Conservation (phyloP, 306 rosid genomes). For the Biancaea sappan region DNA sequence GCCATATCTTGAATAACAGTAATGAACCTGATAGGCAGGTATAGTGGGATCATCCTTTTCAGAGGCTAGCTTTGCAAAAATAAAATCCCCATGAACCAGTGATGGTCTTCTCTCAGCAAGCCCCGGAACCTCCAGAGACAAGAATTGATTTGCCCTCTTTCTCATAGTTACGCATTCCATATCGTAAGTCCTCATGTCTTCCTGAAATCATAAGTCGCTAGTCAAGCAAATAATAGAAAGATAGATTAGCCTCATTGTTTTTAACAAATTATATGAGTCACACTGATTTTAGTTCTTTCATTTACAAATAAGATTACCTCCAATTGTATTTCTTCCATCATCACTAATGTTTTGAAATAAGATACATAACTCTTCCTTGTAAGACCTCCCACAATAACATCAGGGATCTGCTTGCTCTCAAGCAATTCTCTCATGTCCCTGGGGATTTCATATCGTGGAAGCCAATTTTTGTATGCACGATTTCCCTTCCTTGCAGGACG, state of each 20-base stretch:
- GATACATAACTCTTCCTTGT: constrained; percentile 44
- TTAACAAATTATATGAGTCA: neutral
- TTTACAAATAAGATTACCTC: constrained; percentile 59
- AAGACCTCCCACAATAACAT: constrained; percentile 62
- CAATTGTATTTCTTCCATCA: constrained; percentile 87
- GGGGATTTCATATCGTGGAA: constrained; percentile 75
- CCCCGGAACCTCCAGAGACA: constrained; percentile 86
- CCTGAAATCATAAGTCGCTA: constrained; percentile 52
- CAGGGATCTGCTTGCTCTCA: constrained; percentile 57
- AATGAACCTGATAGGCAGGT: constrained; percentile 60
- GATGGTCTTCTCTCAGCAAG: constrained; percentile 97
- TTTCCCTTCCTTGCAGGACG: constrained; percentile 47
- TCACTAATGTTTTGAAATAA: constrained; percentile 63
- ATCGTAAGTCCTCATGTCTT: constrained; percentile 77
- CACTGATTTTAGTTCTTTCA: constrained; percentile 2
- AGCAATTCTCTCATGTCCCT: constrained; percentile 52
- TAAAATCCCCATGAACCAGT: constrained; percentile 79
- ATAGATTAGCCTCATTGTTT: constrained; percentile 5
- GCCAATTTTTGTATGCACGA: constrained; percentile 50
- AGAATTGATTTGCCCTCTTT: constrained; percentile 45
- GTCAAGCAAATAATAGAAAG: constrained; percentile 32
- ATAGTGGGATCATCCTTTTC: constrained; percentile 26
- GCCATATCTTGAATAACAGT: constrained; percentile 22
- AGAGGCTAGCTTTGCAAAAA: constrained; percentile 62
- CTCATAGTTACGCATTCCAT: constrained; percentile 67